Conservation (phyloP, 805 yeast genomes). For the Saturnispora sanitii region DNA sequence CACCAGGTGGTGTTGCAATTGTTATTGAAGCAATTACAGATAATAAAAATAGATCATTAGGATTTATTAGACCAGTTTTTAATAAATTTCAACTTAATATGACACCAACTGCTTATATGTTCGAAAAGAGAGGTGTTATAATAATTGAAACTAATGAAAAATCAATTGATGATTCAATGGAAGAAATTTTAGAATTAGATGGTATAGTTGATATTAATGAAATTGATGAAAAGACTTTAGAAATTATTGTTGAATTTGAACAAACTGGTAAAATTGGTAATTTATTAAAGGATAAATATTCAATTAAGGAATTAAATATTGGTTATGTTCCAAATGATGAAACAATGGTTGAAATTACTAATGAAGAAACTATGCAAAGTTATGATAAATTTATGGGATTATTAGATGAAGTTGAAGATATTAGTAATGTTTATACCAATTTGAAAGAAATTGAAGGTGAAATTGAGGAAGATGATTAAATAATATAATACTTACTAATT, state of each 20-base stretch:
- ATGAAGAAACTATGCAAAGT: conserved; percentile 41
- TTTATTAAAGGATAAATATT: conserved; percentile 44
- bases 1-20: conserved; percentile 85
- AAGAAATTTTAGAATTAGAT: conserved; percentile 53
- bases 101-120: conserved; percentile 70
- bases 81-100: conserved; percentile 52
- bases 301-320: conserved; percentile 61
- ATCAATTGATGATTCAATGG: conserved; percentile 58
- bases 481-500: not conserved
- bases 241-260: conserved; percentile 53
- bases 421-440: conserved; percentile 71
- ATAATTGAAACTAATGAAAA: conserved; percentile 34
- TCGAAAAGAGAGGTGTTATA: conserved; percentile 69
- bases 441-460: conserved; percentile 28
- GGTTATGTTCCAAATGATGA: conserved; percentile 59
- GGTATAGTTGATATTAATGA: conserved; percentile 65
- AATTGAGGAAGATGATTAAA: not conserved
- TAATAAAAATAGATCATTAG: conserved; percentile 74
- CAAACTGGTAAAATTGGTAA: conserved; percentile 56
- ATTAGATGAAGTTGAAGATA: conserved; percentile 76
- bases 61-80: conserved; percentile 64
- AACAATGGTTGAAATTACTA: conserved; percentile 42
- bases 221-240: conserved; percentile 24
- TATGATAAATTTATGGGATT: conserved; percentile 48
- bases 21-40: conserved; percentile 84